Evolutionary conservation across 306 rosid species (phyloP).

Genomic region (Rosa rugosa): DNA sequence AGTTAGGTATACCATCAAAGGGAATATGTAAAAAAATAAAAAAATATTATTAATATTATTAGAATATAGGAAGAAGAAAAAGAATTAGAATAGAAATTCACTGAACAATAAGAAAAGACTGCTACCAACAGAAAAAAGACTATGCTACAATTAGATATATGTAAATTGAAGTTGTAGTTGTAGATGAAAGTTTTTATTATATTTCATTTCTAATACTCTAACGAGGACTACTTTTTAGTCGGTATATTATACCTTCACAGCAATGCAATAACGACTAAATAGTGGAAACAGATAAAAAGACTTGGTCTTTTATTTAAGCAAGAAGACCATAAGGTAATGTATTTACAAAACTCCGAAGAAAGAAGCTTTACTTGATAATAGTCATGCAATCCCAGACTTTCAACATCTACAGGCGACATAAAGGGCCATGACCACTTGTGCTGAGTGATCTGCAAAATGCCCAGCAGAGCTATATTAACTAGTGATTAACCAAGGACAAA

Average conservation of each 20-base stretch:
- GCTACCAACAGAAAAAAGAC: not conserved
- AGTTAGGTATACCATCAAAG: not conserved
- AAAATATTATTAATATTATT: not conserved
- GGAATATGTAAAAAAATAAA: not conserved
- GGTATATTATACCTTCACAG: not conserved
- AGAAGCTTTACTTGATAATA: constrained; percentile 60
- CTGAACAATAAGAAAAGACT: not conserved
- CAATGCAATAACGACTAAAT: not conserved
- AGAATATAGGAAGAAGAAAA: not conserved
- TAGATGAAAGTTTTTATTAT: not conserved
- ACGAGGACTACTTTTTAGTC: not conserved
- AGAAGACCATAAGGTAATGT: not conserved
- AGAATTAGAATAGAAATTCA: not conserved
- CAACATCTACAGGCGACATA: constrained; percentile 82
- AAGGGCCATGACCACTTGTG: constrained; percentile 98
- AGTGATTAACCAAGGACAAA: constrained; percentile 1
- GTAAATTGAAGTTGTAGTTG: not conserved
- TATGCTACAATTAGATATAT: not conserved
- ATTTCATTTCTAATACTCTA: not conserved
- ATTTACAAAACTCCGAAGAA: not conserved
- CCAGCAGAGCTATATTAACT: constrained; percentile 1
- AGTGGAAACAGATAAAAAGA: not conserved
- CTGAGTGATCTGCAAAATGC: constrained; percentile 61
- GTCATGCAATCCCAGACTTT: constrained; percentile 75
- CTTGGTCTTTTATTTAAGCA: not conserved